phyloP scores from a whole-genome alignment of 202 grass and related monocot genomes.

The Musa balbisiana region DNA sequence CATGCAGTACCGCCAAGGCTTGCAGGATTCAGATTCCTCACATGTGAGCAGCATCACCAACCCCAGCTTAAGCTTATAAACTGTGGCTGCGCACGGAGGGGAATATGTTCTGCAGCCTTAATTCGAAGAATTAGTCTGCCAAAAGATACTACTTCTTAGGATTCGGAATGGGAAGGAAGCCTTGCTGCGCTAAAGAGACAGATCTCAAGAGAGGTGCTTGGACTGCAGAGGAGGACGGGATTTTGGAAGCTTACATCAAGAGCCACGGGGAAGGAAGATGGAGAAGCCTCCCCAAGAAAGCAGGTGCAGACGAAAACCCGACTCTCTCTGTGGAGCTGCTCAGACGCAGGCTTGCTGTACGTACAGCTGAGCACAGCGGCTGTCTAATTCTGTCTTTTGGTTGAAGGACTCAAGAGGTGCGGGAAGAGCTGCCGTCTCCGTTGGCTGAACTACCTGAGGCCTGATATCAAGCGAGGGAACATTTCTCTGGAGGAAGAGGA shows the following conservation, averaged over 20 bases:
- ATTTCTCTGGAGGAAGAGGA: not conserved
- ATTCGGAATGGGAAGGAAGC: conserved; percentile 15
- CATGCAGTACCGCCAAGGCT: no score
- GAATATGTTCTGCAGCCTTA: no score
- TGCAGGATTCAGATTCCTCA: no score
- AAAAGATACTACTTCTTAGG: not conserved
- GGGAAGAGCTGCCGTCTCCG: conserved; percentile 2
- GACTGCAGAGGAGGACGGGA: conserved; percentile 25
- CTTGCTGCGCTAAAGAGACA: conserved; percentile 1
- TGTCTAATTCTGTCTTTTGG: not conserved
- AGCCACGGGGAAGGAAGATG: conserved; percentile 19
- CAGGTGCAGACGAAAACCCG: conserved; percentile 10
- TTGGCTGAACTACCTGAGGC: conserved; percentile 6
- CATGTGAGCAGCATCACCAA: no score
- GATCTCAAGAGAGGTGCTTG: conserved; percentile 22
- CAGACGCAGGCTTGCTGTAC: no score
- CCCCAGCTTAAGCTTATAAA: no score
- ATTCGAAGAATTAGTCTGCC: no score
- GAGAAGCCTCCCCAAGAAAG: conserved; percentile 26
- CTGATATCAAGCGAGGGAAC: conserved; percentile 4
- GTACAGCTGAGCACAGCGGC: not conserved
- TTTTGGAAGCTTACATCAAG: conserved; percentile 18
- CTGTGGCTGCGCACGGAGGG: no score
- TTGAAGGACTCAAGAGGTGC: not conserved
- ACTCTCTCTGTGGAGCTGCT: not conserved